Base-by-base conservation (phyloP, 768 basidiomycete genomes). In the Postia placenta region DNA sequence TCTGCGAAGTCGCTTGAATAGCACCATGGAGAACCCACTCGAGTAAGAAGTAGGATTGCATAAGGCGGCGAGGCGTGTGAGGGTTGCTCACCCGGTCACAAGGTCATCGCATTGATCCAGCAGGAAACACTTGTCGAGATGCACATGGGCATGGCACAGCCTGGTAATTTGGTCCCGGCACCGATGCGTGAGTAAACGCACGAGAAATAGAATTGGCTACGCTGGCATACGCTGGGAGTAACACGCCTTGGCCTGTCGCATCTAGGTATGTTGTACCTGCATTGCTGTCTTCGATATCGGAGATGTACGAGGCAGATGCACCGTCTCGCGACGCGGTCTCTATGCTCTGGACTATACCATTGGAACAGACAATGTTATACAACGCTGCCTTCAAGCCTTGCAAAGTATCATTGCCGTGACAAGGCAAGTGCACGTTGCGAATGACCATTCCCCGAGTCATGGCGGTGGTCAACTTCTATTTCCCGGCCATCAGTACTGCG, bases 111-210 rank as follows among this genome's bases (percentile, higher is more conserved):
- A 81, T 62, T 72, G 64, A 54, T 75, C 75, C 48, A 85, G 67
- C 43, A 85, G 76, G 60, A 82, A 82, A 64, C 79, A 83, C 64
- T 85, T 82, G 68, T 84, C 81, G 26, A 84, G 71, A 63, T 82
- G 81, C 55, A 85, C 76, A 56, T 83, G 80, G 17, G 78, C 73
- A 63, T 82, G 81, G 60, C 80, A 81, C 44, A 83, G 49, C 5
- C 73, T 72, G 44, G n/a, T n/a, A n/a, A n/a, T n/a, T n/a, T n/a
- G n/a, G n/a, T n/a, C n/a, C n/a, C n/a, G n/a, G n/a, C n/a, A n/a
- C n/a, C n/a, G n/a, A n/a, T n/a, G n/a, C n/a, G n/a, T n/a, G n/a
- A n/a, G n/a, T n/a, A n/a, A n/a, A n/a, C n/a, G n/a, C n/a, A n/a
- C n/a, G 14, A 26, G 30, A 23, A 36, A 30, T 11, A 23, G 37